phyloP scores from a whole-genome alignment of 768 basidiomycete species.

The Panaeolus cyanescens region DNA sequence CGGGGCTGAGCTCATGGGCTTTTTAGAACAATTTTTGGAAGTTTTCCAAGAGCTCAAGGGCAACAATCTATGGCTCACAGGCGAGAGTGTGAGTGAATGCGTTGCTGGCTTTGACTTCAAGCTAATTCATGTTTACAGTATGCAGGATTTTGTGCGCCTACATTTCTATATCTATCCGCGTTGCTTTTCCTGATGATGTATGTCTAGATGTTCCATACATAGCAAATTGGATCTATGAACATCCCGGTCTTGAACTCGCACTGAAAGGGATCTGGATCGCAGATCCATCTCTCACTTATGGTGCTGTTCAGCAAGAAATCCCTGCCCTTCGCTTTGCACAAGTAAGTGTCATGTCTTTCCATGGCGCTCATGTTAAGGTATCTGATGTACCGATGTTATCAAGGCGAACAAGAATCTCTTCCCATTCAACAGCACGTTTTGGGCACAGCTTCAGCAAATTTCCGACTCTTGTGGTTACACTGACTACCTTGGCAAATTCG shows the following conservation, averaged over 20 bases:
- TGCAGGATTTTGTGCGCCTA: conserved; percentile 62
- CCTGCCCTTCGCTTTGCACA: conserved; percentile 64
- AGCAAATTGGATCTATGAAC: conserved; percentile 69
- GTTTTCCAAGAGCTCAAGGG: conserved; percentile 69
- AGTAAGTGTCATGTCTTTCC: conserved; percentile 19
- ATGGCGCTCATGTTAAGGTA: not conserved
- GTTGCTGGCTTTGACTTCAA: not conserved
- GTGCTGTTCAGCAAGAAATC: conserved; percentile 61
- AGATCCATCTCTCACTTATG: conserved; percentile 48
- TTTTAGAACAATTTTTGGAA: conserved; percentile 65
- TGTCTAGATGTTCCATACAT: conserved; percentile 50
- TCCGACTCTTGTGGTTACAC: conserved; percentile 61
- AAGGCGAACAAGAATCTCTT: conserved; percentile 60
- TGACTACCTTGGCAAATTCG: conserved; percentile 58
- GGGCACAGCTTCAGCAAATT: conserved; percentile 50
- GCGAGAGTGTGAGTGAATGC: conserved; percentile 60
- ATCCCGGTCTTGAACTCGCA: conserved; percentile 53
- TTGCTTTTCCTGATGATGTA: not conserved
- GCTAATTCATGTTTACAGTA: conserved; percentile 42
- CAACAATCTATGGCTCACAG: conserved; percentile 63
- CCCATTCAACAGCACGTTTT: conserved; percentile 59
- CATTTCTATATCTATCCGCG: not conserved
- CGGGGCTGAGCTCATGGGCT: conserved; percentile 50
- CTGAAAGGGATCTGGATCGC: conserved; percentile 68
- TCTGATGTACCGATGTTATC: not conserved